A percentile compares a stretch with the other conserved stretches of the same genome.
phyloP scores from a whole-genome alignment of 2,329 filamentous ascomycete genomes.

The Colletotrichum sp. region DNA sequence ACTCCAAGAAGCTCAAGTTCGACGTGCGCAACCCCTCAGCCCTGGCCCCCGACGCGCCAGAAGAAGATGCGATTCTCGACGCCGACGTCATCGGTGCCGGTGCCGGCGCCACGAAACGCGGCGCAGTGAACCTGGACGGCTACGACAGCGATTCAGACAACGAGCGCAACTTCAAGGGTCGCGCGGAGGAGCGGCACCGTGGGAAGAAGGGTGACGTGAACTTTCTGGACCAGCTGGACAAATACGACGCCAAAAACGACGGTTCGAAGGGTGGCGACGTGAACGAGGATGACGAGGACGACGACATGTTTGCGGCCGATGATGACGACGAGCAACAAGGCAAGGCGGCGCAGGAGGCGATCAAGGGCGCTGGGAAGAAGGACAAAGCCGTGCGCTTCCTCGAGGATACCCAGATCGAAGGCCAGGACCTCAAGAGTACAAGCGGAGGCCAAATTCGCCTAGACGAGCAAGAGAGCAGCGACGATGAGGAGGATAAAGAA shows the following conservation, averaged over 20 bases:
- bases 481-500: constrained; percentile 74
- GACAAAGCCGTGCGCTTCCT: constrained; percentile 67
- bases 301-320: constrained; percentile 80
- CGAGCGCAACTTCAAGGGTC: constrained; percentile 78
- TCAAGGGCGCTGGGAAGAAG: constrained; percentile 49
- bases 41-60: constrained; percentile 80
- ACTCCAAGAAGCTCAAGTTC: constrained; percentile 84
- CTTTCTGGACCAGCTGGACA: constrained; percentile 58
- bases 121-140: constrained; percentile 94
- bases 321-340: constrained; percentile 53
- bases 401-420: constrained; percentile 71
- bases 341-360: constrained; percentile 24
- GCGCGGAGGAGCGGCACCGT: constrained; percentile 65
- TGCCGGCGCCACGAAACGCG: constrained; percentile 80
- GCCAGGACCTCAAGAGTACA: constrained; percentile 76
- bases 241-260: constrained; percentile 52
- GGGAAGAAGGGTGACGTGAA: constrained; percentile 49
- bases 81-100: constrained; percentile 90
- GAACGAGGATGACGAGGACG: constrained; percentile 49
- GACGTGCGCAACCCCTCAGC: constrained; percentile 94
- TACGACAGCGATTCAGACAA: constrained; percentile 95
- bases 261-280: constrained; percentile 35
- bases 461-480: constrained; percentile 59
- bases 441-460: constrained; percentile 74
- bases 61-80: constrained; percentile 78